Base-by-base conservation (phyloP, 139 green algal species). In the Chlorella sp. region DNA sequence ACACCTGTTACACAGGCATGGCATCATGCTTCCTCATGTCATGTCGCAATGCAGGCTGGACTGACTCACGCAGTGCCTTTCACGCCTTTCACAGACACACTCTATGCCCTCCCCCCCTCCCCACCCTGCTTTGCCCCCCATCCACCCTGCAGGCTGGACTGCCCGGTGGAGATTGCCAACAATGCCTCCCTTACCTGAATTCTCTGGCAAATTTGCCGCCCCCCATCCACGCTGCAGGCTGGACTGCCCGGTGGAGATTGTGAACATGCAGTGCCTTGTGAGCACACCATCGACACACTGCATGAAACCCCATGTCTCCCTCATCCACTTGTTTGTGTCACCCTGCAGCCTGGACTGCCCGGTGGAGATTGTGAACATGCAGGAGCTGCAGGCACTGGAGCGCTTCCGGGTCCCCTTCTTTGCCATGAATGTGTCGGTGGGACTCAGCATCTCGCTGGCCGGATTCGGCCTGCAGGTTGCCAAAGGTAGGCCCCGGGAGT, bases 401-500 rank as follows among this genome's bases (percentile, higher is more conserved):
- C 48, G 30, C 26, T 89, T 48, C 85, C 57, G 30, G 30, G 57
- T 75, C n/a, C 90, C 92, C 9, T 95, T 96, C 73, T 96, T 90
- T 64, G 93, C 85, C 75, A 93, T 95, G 78, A 95, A 95, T 88
- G 71, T 94, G 7, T 88, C 82, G 32, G 81, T 76, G 22, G 71
- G 85, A 66, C 32, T 88, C 75, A 83, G 37, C 30, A 84, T 98
- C 22, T 85, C 92, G 3, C 81, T 97, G 15, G 92, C 94, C 18
- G 94, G 94, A 21, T 96, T 97, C 81, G 87, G 91, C 12, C 86
- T 83, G 3, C 87, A 96, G 36, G 91, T 98, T 34, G 94, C 95
- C n/a, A 92, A 94, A 28, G 87, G 87, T 81, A 66, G 66, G 83
- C 14, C 48, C 48, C 48, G 48, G 48, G 48, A n/a, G n/a, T n/a